Evolutionary conservation across 768 basidiomycete genomes (phyloP).

Genomic region (Dacryopinax spathularia): DNA sequence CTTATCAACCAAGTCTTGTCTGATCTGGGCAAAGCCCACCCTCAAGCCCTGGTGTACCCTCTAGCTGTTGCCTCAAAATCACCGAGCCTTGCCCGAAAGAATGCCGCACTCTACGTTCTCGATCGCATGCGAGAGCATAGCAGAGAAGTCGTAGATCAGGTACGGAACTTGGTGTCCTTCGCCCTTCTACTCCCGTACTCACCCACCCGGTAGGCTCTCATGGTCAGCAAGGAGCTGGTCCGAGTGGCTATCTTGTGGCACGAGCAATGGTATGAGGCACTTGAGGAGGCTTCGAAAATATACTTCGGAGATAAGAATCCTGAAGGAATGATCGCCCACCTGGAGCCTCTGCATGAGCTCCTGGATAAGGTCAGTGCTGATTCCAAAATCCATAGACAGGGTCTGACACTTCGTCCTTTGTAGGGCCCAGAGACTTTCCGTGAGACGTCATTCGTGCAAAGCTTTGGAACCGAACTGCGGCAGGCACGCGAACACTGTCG

Average conservation of each 20-base stretch:
- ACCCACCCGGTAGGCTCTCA: constrained; percentile 40
- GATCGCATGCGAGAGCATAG: constrained; percentile 88
- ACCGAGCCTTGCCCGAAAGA: constrained; percentile 64
- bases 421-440: constrained; percentile 88
- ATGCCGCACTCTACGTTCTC: constrained; percentile 78
- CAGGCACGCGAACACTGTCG: constrained; percentile 87
- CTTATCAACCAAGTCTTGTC: constrained; percentile 79
- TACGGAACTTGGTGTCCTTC: constrained; percentile 18
- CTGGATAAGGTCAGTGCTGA: constrained; percentile 59
- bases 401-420: constrained; percentile 4
- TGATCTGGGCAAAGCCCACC: constrained; percentile 91
- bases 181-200: constrained; percentile 1
- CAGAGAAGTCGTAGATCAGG: constrained; percentile 72
- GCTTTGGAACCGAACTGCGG: constrained; percentile 79
- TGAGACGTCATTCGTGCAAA: constrained; percentile 88
- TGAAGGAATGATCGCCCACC: constrained; percentile 85
- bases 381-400: not conserved
- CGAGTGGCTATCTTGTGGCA: constrained; percentile 98
- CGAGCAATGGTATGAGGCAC: constrained; percentile 94
- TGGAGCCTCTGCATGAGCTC: constrained; percentile 87
- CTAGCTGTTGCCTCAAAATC: constrained; percentile 95
- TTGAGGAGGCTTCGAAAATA: constrained; percentile 90
- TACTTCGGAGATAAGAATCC: constrained; percentile 97
- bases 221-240: constrained; percentile 89
- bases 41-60: constrained; percentile 91